Conservation (phyloP, 805 yeast genomes). For the Diddensiella transvaalensis region DNA sequence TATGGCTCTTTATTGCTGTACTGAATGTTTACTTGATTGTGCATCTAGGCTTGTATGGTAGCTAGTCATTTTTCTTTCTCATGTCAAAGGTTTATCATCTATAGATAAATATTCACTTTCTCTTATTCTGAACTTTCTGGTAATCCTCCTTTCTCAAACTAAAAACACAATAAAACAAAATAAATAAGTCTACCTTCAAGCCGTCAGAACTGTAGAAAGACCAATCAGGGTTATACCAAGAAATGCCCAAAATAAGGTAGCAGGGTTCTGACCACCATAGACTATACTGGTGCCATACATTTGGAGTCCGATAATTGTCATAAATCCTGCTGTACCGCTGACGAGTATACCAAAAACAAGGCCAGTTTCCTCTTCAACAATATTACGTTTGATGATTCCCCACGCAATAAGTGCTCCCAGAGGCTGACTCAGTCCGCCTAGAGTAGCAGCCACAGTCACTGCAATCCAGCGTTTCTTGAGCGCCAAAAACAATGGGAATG, state of each 20-base stretch:
- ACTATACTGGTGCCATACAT: constrained; percentile 81
- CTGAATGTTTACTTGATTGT: constrained; percentile 65
- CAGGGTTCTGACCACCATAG: constrained; percentile 68
- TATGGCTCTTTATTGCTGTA: constrained; percentile 72
- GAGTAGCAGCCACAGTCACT: constrained; percentile 54
- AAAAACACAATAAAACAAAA: neutral
- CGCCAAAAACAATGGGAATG: constrained; percentile 81
- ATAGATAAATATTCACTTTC: neutral
- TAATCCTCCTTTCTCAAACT: too few species aligned
- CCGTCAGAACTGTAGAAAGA: constrained; percentile 37
- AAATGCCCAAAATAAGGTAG: constrained; percentile 56
- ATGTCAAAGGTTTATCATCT: too few species aligned
- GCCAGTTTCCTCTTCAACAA: constrained; percentile 32
- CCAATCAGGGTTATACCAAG: constrained; percentile 59
- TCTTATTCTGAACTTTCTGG: too few species aligned
- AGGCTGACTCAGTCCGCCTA: constrained; percentile 88
- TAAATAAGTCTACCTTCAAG: neutral
- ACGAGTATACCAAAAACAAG: constrained; percentile 60
- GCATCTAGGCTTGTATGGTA: constrained; percentile 37
- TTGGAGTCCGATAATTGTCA: constrained; percentile 75
- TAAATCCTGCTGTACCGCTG: constrained; percentile 77
- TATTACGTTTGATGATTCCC: constrained; percentile 41
- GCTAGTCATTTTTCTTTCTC: too few species aligned
- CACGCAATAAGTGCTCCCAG: constrained; percentile 78
- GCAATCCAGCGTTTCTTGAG: constrained; percentile 62